phyloP scores from a whole-genome alignment of 306 rosid species.

The Cicer yamashitae region DNA sequence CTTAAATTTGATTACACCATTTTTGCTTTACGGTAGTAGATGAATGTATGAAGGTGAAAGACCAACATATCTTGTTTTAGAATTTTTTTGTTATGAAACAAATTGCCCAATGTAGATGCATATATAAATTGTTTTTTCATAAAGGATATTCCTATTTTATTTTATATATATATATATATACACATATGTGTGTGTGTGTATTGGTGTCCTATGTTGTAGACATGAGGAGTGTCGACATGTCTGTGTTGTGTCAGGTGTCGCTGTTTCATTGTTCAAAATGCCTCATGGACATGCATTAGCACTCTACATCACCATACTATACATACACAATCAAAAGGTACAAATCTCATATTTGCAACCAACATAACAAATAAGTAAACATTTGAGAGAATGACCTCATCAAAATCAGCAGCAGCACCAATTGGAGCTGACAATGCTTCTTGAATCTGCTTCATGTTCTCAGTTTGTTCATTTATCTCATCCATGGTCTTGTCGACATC shows the following conservation, averaged over 20 bases:
- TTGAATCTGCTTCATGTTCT: slow-evolving; percentile 97
- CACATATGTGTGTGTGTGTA: no score
- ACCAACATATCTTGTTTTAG: no score
- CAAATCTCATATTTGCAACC: slow-evolving; percentile 14
- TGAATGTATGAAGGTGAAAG: no score
- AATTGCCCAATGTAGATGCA: no score
- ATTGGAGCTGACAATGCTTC: slow-evolving; percentile 93
- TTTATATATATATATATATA: no score
- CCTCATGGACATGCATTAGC: background rate
- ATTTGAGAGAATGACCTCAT: slow-evolving; percentile 66
- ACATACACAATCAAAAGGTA: slow-evolving; percentile 19
- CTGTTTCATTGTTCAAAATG: background rate
- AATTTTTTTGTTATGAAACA: no score
- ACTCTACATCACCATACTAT: background rate
- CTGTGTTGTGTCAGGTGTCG: background rate
- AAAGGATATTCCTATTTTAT: no score
- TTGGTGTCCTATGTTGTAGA: no score
- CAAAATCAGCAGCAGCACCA: slow-evolving; percentile 91
- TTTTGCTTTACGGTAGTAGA: no score
- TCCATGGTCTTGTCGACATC: slow-evolving; percentile 99
- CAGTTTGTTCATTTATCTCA: slow-evolving; percentile 97
- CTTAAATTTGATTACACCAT: no score
- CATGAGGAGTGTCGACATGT: no score
- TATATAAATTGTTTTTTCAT: no score
- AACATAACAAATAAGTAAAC: slow-evolving; percentile 24